Percentiles rank a stretch among this genome's conserved stretches.
These are phyloP conservation scores for Kazachstania bromeliacearum DNA, from an alignment of 805 yeast species.

Conservation along the genomic window DNA sequence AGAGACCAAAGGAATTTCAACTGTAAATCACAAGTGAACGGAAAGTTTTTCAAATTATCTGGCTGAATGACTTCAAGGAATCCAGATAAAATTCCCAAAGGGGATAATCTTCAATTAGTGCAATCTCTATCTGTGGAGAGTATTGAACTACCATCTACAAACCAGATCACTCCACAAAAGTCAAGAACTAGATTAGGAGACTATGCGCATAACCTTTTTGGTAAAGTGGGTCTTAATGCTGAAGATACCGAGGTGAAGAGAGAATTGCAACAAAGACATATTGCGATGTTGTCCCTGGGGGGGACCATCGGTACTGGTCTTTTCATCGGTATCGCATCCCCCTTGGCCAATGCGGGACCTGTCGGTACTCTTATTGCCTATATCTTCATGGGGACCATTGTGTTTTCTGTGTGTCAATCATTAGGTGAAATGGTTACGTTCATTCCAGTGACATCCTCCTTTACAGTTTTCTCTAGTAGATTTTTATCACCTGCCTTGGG, in stretches of 20 bases:
- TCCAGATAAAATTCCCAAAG: no score
- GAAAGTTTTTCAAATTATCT: no score
- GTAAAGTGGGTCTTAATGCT: no score
- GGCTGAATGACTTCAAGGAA: no score
- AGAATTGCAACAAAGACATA: constrained; percentile 54
- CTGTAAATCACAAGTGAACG: no score
- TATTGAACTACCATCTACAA: no score
- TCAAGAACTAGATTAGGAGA: no score
- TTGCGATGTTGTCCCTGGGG: constrained; percentile 69
- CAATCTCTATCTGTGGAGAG: no score
- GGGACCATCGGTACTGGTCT: constrained; percentile 77
- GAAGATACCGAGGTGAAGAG: constrained; percentile 43
- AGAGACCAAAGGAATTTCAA: no score
- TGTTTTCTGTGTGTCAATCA: constrained; percentile 57
- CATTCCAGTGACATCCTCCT: constrained; percentile 58
- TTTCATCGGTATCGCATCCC: constrained; percentile 53
- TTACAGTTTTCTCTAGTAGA: constrained; percentile 59
- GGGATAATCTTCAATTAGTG: no score
- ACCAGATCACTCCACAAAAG: no score
- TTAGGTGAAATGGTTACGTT: constrained; percentile 77
- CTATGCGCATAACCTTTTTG: no score
- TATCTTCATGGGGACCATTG: constrained; percentile 55
- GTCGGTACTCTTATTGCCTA: constrained; percentile 58
- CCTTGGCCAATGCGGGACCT: constrained; percentile 55
- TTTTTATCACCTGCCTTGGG: constrained; percentile 66